phyloP scores from a whole-genome alignment of 2,329 filamentous ascomycete species.

The Penicillium concentricum region DNA sequence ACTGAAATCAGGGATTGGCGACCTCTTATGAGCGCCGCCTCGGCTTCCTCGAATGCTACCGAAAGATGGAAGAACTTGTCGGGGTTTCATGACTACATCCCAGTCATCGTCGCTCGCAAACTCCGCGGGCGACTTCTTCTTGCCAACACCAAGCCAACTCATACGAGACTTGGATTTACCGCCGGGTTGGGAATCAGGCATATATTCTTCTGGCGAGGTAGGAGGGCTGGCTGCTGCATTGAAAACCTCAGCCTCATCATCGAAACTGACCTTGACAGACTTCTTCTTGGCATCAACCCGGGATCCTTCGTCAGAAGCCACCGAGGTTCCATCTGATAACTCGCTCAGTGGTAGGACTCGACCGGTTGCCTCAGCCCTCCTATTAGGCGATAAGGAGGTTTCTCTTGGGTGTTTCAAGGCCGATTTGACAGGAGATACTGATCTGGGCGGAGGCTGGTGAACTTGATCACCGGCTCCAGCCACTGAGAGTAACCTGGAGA shows the following conservation, averaged over 20 bases:
- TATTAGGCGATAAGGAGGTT: conserved; percentile 39
- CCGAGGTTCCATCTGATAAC: conserved; percentile 56
- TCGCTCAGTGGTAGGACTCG: conserved; percentile 48
- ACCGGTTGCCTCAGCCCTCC: conserved; percentile 19
- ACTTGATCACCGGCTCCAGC: conserved; percentile 48
- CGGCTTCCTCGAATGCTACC: conserved; percentile 59
- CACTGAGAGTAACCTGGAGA: conserved; percentile 53
- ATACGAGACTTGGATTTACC: conserved; percentile 30
- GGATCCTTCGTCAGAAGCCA: conserved; percentile 45
- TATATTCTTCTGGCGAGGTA: conserved; percentile 41
- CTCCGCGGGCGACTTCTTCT: conserved; percentile 31
- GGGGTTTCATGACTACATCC: conserved; percentile 57
- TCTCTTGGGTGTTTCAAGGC: conserved; percentile 59
- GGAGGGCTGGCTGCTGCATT: conserved; percentile 45
- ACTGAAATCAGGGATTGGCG: conserved; percentile 24
- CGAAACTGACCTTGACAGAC: conserved; percentile 66
- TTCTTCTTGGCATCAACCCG: conserved; percentile 51
- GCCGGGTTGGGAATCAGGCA: conserved; percentile 34
- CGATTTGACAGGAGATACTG: conserved; percentile 62
- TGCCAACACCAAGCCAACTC: conserved; percentile 39
- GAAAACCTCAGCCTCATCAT: conserved; percentile 54
- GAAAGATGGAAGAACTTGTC: conserved; percentile 60
- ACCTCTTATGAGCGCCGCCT: conserved; percentile 25
- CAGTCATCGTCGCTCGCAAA: conserved; percentile 49
- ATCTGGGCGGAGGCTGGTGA: conserved; percentile 60